Conservation (phyloP, 768 basidiomycete genomes). For the Austroboletus eburneus region DNA sequence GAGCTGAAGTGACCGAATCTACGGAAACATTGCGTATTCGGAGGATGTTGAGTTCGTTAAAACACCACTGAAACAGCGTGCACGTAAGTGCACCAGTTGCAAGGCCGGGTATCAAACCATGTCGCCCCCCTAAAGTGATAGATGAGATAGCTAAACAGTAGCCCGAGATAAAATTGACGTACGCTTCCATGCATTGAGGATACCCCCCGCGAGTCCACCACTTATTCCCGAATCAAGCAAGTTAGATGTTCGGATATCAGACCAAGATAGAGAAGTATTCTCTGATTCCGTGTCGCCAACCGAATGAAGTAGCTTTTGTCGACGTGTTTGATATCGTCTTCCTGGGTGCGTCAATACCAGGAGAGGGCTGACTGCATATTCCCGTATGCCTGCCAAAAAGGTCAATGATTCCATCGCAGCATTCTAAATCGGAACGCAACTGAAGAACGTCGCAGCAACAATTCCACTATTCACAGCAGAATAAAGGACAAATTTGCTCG, state of each 20-base stretch:
- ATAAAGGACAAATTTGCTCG: constrained; percentile 46
- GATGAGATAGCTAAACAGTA: constrained; percentile 4
- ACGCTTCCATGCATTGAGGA: constrained; percentile 60
- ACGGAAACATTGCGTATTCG: constrained; percentile 56
- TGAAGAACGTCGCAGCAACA: constrained; percentile 73
- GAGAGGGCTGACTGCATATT: constrained; percentile 68
- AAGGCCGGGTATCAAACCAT: constrained; percentile 55
- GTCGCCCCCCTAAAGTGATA: constrained; percentile 49
- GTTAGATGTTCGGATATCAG: constrained; percentile 53
- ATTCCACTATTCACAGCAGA: constrained; percentile 71
- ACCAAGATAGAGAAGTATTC: constrained; percentile 35
- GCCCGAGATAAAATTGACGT: constrained; percentile 5
- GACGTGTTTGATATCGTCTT: constrained; percentile 43
- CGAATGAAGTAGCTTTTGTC: constrained; percentile 29
- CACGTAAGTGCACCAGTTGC: constrained; percentile 57
- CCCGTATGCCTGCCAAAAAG: constrained; percentile 55
- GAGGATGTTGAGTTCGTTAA: constrained; percentile 62
- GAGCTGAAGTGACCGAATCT: constrained; percentile 4
- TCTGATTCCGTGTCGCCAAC: constrained; percentile 14
- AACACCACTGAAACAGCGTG: constrained; percentile 58
- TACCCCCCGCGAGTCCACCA: constrained; percentile 63
- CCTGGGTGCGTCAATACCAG: constrained; percentile 44
- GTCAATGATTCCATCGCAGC: neutral
- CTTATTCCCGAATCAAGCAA: constrained; percentile 71
- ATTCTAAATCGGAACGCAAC: constrained; percentile 39